These are phyloP conservation scores for Monosporascus sp. DNA, from an alignment of 2,329 filamentous ascomycete genomes.

Conservation along the genomic window DNA sequence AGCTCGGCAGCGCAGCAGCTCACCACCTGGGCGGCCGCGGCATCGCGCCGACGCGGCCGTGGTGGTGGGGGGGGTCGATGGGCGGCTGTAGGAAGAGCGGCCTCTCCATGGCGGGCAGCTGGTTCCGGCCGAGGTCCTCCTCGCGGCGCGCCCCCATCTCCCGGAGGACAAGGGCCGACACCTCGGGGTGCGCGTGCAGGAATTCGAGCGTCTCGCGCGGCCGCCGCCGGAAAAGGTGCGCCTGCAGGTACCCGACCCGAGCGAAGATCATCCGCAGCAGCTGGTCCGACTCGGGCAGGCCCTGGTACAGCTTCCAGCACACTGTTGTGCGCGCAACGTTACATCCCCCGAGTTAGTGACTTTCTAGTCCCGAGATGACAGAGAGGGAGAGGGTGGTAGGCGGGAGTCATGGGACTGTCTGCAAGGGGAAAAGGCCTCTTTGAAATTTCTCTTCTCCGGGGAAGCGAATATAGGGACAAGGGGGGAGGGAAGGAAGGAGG, in stretches of 20 bases:
- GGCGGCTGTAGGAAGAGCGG: conserved; percentile 21
- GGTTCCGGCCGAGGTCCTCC: conserved; percentile 28
- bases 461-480: too few species aligned
- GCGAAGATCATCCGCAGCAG: conserved; percentile 45
- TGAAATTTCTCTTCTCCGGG: too few species aligned
- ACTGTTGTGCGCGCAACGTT: conserved; percentile 8
- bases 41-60: neutral
- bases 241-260: conserved; percentile 43
- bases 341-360: too few species aligned
- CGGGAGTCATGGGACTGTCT: too few species aligned
- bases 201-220: conserved; percentile 38
- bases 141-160: conserved; percentile 42
- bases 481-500: too few species aligned
- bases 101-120: conserved; percentile 42
- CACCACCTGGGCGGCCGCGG: neutral
- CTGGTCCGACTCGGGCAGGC: conserved; percentile 37
- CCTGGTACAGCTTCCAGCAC: conserved; percentile 37
- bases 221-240: conserved; percentile 36
- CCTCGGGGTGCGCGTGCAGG: conserved; percentile 38
- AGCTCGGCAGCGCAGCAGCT: neutral
- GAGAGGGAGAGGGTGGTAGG: too few species aligned
- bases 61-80: neutral
- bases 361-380: too few species aligned
- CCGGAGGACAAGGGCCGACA: conserved; percentile 40
- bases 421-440: too few species aligned